Evolutionary conservation across 2,329 filamentous ascomycete genomes (phyloP), one percentile per base, ranked within the genome.

Genomic region (Neofusicoccum parvum): DNA sequence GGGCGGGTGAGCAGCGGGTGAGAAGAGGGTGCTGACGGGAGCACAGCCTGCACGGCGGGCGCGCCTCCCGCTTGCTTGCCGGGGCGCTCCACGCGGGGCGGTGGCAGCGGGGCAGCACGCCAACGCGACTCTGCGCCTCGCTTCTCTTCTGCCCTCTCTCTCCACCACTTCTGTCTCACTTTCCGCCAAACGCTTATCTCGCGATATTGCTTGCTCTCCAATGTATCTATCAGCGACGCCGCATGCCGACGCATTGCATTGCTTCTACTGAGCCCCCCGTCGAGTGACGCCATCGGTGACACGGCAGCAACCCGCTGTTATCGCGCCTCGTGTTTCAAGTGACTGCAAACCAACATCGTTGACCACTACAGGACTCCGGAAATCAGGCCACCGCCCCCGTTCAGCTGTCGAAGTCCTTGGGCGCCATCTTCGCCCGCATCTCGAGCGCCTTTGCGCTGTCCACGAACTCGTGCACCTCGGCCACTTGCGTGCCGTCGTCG

Each of bases 391-490:
- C 20, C 39, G 32, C 27, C 45, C 32, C 4, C 56, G 15, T 12
- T 37, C 17, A 11, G 36, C 49, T 48, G 12, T 45, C 49, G 32
- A 60, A 60, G 43, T 17, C 27, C 27, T 36, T 60, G 43, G 81
- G 74, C 70, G 80, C 48, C 49, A 64, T 79, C 70, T 70, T 68
- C 68, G 72, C 71, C 68, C 41, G 43, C 63, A 76, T 69, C 70
- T 74, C 71, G 64, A 71, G 71, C 53, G 74, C 74, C 67, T 74
- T 76, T 27, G 67, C 71, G 50, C 78, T 80, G 66, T 82, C 76
- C 60, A 82, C 78, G 70, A 82, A 82, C 73, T 83, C 73, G 54
- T 67, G 70, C 51, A 74, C 64, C 50, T 71, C 71, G 20, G 69
- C 66, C 17, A 76, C 68, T 9, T 36, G 17, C 3, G 32, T 62